A percentile compares a stretch with the other conserved stretches of the same genome.
Evolutionary conservation across 805 yeast species (phyloP).

Genomic region (Candida easanensis): DNA sequence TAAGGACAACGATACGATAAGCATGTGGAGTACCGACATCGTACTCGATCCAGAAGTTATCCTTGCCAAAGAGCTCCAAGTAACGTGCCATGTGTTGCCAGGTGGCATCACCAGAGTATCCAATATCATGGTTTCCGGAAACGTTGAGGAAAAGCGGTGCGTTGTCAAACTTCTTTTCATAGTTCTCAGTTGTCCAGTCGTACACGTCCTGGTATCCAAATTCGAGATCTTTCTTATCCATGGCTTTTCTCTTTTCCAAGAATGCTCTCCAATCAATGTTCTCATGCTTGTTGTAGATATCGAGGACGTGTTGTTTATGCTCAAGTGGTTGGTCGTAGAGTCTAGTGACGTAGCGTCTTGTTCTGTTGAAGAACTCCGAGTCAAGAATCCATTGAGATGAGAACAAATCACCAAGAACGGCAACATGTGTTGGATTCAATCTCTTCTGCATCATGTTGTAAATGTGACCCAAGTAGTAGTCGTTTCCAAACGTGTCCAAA

Average conservation of each 20-base stretch:
- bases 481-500: slow-evolving; percentile 87
- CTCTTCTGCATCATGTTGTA: slow-evolving; percentile 61
- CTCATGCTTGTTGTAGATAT: slow-evolving; percentile 46
- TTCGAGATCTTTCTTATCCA: slow-evolving; percentile 33
- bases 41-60: slow-evolving; percentile 78
- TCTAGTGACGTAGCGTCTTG: slow-evolving; percentile 69
- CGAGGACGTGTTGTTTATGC: slow-evolving; percentile 47
- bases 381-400: slow-evolving; percentile 95
- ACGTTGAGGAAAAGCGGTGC: slow-evolving; percentile 76
- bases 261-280: slow-evolving; percentile 53
- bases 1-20: slow-evolving; percentile 88
- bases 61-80: slow-evolving; percentile 71
- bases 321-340: slow-evolving; percentile 57
- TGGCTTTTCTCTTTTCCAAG: slow-evolving; percentile 33
- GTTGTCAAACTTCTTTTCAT: slow-evolving; percentile 31
- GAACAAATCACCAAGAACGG: slow-evolving; percentile 89
- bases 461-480: slow-evolving; percentile 82
- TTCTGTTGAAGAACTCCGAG: slow-evolving; percentile 79
- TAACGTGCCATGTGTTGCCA: slow-evolving; percentile 86
- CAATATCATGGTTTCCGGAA: slow-evolving; percentile 95
- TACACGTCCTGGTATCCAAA: slow-evolving; percentile 59
- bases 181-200: slow-evolving; percentile 56
- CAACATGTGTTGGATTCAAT: slow-evolving; percentile 73
- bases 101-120: slow-evolving; percentile 93
- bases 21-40: slow-evolving; percentile 60